A percentile compares a stretch with the other conserved stretches of the same genome.
These are phyloP conservation scores for Pisolithus sp. DNA, from an alignment of 768 basidiomycete genomes.

Conservation along the genomic window DNA sequence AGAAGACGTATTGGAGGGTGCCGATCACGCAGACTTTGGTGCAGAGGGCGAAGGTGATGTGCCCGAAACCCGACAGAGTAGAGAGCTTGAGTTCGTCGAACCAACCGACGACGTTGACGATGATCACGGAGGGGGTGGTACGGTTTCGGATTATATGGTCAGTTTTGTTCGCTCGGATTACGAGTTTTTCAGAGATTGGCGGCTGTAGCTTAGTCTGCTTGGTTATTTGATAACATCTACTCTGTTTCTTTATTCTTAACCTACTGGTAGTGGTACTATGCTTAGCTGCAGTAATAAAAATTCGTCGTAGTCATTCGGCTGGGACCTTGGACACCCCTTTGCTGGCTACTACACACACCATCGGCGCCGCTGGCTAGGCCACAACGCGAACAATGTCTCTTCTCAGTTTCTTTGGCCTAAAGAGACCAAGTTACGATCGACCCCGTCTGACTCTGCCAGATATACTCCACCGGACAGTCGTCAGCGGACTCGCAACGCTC, in stretches of 20 bases:
- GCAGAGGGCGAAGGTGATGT: constrained; percentile 32
- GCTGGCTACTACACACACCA: neutral
- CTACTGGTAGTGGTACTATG: too few species aligned
- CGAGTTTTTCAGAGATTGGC: constrained; percentile 72
- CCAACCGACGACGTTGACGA: constrained; percentile 30
- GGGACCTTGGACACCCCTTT: too few species aligned
- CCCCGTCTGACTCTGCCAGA: constrained; percentile 21
- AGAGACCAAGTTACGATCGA: constrained; percentile 18
- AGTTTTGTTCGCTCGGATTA: constrained; percentile 52
- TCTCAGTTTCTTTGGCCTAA: constrained; percentile 22
- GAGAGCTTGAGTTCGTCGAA: constrained; percentile 20
- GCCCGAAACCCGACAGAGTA: constrained; percentile 17
- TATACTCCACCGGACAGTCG: constrained; percentile 25
- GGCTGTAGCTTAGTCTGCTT: constrained; percentile 32
- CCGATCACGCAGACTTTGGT: constrained; percentile 75
- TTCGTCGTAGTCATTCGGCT: too few species aligned
- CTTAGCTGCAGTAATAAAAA: too few species aligned
- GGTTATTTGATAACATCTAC: constrained; percentile 2
- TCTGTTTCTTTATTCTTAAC: too few species aligned
- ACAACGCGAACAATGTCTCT: constrained; percentile 15
- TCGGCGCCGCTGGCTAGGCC: neutral
- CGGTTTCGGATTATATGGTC: constrained; percentile 83
- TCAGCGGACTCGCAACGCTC: constrained; percentile 23
- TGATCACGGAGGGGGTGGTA: constrained; percentile 53
- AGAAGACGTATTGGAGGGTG: constrained; percentile 65